These are phyloP conservation scores for Panaeolus papilionaceus DNA, from an alignment of 768 basidiomycete genomes.

Conservation along the genomic window DNA sequence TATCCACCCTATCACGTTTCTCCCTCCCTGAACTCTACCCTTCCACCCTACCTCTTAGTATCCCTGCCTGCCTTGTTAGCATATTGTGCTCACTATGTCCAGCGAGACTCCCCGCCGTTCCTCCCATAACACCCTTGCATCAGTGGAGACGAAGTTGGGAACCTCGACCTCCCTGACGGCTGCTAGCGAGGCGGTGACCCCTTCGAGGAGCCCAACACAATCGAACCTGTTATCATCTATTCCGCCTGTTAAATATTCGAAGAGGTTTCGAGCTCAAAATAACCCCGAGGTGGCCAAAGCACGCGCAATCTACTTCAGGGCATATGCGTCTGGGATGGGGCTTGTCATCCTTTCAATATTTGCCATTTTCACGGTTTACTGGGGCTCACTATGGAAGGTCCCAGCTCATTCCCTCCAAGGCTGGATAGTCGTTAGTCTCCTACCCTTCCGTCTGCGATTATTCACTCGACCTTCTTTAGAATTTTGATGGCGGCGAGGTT, in stretches of 20 bases:
- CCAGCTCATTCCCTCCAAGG: slow-evolving; percentile 49
- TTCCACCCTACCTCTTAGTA: background rate
- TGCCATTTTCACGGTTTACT: slow-evolving; percentile 54
- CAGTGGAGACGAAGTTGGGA: background rate
- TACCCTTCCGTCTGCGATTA: background rate
- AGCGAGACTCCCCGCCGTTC: background rate
- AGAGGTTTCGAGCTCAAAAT: slow-evolving; percentile 17
- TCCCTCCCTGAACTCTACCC: background rate
- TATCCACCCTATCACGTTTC: background rate
- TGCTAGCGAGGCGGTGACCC: background rate
- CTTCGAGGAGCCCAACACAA: background rate
- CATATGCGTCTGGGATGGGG: slow-evolving; percentile 36
- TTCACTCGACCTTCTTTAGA: slow-evolving; percentile 37
- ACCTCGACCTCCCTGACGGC: slow-evolving; percentile 3
- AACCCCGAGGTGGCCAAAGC: slow-evolving; percentile 26
- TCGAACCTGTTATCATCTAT: background rate
- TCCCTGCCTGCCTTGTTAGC: background rate
- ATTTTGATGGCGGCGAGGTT: slow-evolving; percentile 60
- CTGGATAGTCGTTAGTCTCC: slow-evolving; percentile 53
- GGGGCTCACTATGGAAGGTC: slow-evolving; percentile 53
- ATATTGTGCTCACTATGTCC: background rate
- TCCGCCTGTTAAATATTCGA: slow-evolving; percentile 27
- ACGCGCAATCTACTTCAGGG: slow-evolving; percentile 45
- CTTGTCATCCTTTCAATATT: slow-evolving; percentile 47
- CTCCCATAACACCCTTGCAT: slow-evolving; percentile 1